Base-by-base conservation (phyloP, 805 yeast species). In the Yamadazyma laniorum region DNA sequence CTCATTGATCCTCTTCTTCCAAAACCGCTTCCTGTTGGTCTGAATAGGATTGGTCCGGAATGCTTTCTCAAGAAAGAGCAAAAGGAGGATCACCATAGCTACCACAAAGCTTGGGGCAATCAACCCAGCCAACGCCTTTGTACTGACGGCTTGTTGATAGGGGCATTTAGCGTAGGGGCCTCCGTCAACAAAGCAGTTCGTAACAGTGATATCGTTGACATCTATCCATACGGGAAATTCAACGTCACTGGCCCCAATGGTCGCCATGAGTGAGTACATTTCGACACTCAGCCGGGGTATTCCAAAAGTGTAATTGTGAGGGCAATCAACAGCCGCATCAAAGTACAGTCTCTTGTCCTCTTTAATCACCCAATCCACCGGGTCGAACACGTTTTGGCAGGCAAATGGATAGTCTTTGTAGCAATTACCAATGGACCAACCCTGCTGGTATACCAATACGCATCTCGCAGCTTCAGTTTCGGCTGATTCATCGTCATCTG, bases 131-230 rank as follows among this genome's bases (percentile, higher is more conserved):
- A 86, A 81, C 35, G 75, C 76, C 35, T 78, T 67, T 22, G 66
- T 64, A 4, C 81, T 67, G 7, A 79, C 69, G 1, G 73, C 71
- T 32, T 65, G 66, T 40, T 75, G 77, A 55, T 89, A 89, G 0
- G 97, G 96, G 55, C 98, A 90, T 22, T 63, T 54, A 0, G 91
- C 82, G 44, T 76, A 70, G 0, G 87, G 77, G 0, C 95, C 96
- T 1, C 95, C 96, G 9, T 75, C 59, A 4, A 89, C 89, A 90
- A 93, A 91, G 53, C 98, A 90, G 38, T 79, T 75, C 3, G 72
- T 61, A 15, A 80, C 79, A 1, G 86, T 75, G 16, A 91, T 70
- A 13, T 90, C 86, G 55, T 91, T 90, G 45, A 88, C 49, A 59
- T 87, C 88, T 3, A 88, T 75, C 97, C 97, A 90, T 0, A 79